phyloP scores from a whole-genome alignment of 148 eudicot species.

The Heliamphora exappendiculata region DNA sequence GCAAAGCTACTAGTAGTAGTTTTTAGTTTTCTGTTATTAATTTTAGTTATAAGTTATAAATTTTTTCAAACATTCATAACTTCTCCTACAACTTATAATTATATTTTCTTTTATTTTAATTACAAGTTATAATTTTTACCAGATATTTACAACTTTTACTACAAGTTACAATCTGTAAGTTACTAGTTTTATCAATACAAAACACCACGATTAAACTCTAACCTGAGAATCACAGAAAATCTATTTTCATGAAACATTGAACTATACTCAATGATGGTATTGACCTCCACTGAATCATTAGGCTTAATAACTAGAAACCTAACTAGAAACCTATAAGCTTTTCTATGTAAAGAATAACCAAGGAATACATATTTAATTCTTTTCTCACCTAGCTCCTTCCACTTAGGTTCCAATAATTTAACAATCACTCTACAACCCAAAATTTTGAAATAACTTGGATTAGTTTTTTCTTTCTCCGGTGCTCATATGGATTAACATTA shows the following conservation, averaged over 20 bases:
- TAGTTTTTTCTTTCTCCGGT: neutral
- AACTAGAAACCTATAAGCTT: neutral
- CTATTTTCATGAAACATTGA: neutral
- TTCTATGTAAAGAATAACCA: neutral
- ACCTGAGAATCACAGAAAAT: neutral
- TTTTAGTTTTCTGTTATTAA: too few relatives aligned
- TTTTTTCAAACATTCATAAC: too few relatives aligned
- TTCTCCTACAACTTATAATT: too few relatives aligned
- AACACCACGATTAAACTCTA: neutral
- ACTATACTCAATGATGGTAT: neutral
- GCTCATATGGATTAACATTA: neutral
- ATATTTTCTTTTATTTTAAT: too few relatives aligned
- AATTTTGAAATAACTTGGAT: neutral
- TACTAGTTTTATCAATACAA: too few relatives aligned
- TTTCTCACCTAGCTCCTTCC: neutral
- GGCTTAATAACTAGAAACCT: too few relatives aligned
- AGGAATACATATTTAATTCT: conserved; percentile 1
- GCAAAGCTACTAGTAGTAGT: too few relatives aligned
- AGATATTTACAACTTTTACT: too few relatives aligned
- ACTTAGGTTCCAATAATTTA: neutral
- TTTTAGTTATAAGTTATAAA: too few relatives aligned
- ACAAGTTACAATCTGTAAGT: too few relatives aligned
- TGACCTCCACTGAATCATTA: neutral
- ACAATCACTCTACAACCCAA: conserved; percentile 1
- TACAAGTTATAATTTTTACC: too few relatives aligned